These are phyloP conservation scores for Paralagenidium karlingii DNA, from an alignment of 352 stramenopile genomes.

Conservation along the genomic window DNA sequence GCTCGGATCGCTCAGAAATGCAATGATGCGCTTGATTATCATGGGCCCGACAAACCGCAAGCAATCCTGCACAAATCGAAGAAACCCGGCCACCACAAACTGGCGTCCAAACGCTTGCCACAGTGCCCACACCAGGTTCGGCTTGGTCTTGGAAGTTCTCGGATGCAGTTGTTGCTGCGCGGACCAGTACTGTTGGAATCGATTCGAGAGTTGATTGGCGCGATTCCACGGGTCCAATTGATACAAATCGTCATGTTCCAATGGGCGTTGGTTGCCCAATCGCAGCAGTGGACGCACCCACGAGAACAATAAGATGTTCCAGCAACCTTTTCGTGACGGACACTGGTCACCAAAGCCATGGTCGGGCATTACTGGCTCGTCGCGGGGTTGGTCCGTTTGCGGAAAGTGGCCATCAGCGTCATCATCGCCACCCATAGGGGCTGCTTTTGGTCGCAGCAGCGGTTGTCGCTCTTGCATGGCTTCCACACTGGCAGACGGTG, in stretches of 20 bases:
- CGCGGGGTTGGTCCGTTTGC: no score
- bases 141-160: conserved; percentile 9
- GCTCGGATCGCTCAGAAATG: conserved; percentile 49
- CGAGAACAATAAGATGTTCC: conserved; percentile 58
- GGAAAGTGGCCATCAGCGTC: no score
- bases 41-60: conserved; percentile 75
- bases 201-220: conserved; percentile 18
- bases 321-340: conserved; percentile 36
- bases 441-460: no score
- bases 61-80: conserved; percentile 74
- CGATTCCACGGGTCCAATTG: conserved; percentile 70
- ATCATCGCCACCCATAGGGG: no score
- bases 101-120: conserved; percentile 36
- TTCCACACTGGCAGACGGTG: no score
- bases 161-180: no score
- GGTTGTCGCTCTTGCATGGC: no score
- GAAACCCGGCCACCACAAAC: conserved; percentile 26
- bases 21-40: conserved; percentile 80
- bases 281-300: conserved; percentile 83
- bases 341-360: no score
- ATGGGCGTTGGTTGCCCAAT: conserved; percentile 56
- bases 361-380: no score
- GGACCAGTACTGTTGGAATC: conserved; percentile 49
- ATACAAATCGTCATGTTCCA: conserved; percentile 77
- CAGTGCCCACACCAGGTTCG: conserved; percentile 42